Base-by-base conservation (phyloP, 2,329 filamentous ascomycete species). In the Lasiodiplodia citricola region DNA sequence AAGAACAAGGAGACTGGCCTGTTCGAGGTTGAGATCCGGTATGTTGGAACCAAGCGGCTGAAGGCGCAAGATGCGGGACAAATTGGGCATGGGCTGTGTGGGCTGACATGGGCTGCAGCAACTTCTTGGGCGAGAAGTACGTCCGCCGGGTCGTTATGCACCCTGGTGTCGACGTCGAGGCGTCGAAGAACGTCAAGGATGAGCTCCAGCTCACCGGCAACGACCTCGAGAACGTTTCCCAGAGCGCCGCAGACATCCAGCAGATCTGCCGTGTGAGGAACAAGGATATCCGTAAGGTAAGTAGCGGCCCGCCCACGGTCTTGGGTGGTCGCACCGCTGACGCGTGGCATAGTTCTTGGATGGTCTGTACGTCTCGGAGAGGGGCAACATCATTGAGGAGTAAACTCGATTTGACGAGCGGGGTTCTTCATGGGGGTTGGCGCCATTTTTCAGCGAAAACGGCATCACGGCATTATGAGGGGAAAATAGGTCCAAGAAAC, bases 211-310 rank as follows among this genome's bases (percentile, higher is more conserved):
- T 99, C 78, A 87, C 82, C 76, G 96, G 96, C 80, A 99, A 97
- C 92, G 96, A 92, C 72, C 88, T 99, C 78, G 96, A 99, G 89
- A 90, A 90, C 82, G 96, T 99, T 75, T 99, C 96, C 80, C 96
- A 99, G 88, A 94, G 91, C 82, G 96, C 96, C 76, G 96, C 96
- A 85, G 96, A 99, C 84, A 97, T 99, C 84, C 96, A 99, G 89
- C 96, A 99, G 87, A 94, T 96, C 86, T 99, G 96, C 94, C 90
- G 90, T 87, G 96, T 99, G 85, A 91, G 94, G 85, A 99, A 99
- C 93, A 99, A 99, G 94, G 96, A 99, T 97, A 99, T 99, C 88
- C 94, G 96, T 88, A 97, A 97, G 92, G 92, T 94, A 81, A 76
- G 85, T 64, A 14, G 21, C 76, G n/a, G 8, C 23, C 23, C 37